Conservation (phyloP, 768 basidiomycete species). For the Mycena galericulata region DNA sequence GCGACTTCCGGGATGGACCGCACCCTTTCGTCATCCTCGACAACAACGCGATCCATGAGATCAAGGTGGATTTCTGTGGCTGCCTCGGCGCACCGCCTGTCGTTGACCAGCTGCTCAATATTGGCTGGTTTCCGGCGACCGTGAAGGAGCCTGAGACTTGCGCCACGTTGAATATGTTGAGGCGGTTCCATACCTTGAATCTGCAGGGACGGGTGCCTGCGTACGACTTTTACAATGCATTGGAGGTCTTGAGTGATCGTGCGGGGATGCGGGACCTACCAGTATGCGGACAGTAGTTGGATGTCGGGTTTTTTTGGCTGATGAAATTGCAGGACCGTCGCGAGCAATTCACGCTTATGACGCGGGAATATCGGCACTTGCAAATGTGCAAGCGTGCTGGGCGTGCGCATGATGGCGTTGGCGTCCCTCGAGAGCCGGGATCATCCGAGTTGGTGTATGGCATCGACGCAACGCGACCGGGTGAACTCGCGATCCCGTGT, state of each 20-base stretch:
- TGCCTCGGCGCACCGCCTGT: neutral
- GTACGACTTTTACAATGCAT: slow-evolving; percentile 37
- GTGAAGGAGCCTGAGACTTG: neutral
- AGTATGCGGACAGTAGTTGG: neutral
- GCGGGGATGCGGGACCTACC: neutral
- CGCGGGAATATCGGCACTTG: neutral
- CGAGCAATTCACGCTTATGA: neutral
- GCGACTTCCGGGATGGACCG: slow-evolving; percentile 13
- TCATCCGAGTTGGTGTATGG: neutral
- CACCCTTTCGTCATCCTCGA: slow-evolving; percentile 36
- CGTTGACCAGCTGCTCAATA: neutral
- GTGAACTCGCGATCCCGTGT: slow-evolving; percentile 20
- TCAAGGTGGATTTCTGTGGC: slow-evolving; percentile 30
- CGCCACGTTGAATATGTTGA: slow-evolving; percentile 34
- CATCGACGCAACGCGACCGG: slow-evolving; percentile 1
- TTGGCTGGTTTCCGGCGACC: neutral
- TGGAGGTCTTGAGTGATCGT: slow-evolving; percentile 6
- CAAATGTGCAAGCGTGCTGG: slow-evolving; percentile 17
- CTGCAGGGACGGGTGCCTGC: slow-evolving; percentile 32
- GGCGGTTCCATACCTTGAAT: slow-evolving; percentile 36
- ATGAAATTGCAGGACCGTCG: neutral
- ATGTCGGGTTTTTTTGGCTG: neutral
- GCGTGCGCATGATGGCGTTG: slow-evolving; percentile 1
- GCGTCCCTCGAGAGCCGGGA: neutral
- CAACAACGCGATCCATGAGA: slow-evolving; percentile 36